phyloP scores from a whole-genome alignment of 257 asterid species.

The Apocynum venetum region DNA sequence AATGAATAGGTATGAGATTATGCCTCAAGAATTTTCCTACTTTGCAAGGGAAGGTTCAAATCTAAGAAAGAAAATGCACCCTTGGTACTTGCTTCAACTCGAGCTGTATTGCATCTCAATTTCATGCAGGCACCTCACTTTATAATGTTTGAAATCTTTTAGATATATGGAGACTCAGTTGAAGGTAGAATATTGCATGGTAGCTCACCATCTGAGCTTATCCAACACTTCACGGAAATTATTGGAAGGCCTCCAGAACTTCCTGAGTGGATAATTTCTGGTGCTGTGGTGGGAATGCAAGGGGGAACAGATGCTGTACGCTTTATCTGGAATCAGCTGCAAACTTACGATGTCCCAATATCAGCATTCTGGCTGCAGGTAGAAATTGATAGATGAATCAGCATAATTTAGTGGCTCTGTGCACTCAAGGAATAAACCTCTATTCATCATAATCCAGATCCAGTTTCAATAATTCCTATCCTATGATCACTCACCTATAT shows the following conservation, averaged over 20 bases:
- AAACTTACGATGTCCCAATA: slow-evolving; percentile 62
- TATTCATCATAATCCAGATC: neutral
- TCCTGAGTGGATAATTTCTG: slow-evolving; percentile 93
- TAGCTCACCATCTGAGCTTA: slow-evolving; percentile 76
- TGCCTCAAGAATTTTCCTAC: neutral
- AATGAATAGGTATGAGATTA: neutral
- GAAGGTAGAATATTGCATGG: slow-evolving; percentile 81
- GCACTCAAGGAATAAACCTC: neutral
- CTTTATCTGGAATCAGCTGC: slow-evolving; percentile 52
- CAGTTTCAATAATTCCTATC: neutral
- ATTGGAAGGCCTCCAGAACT: slow-evolving; percentile 81
- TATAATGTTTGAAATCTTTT: slow-evolving; percentile 8
- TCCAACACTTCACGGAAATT: slow-evolving; percentile 71
- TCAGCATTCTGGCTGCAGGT: slow-evolving; percentile 99
- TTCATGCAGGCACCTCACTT: neutral
- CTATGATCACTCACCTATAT: too few species aligned
- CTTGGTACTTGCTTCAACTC: neutral
- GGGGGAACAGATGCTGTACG: slow-evolving; percentile 77
- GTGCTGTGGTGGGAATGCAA: slow-evolving; percentile 96
- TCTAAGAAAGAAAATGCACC: neutral
- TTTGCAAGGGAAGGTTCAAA: neutral
- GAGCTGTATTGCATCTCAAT: neutral
- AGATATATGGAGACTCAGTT: slow-evolving; percentile 69
- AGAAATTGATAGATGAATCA: slow-evolving; percentile 1
- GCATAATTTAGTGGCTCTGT: neutral